Base-by-base conservation (phyloP, 192 early-diverging fungal genomes). In the Umbelopsis isabellina region DNA sequence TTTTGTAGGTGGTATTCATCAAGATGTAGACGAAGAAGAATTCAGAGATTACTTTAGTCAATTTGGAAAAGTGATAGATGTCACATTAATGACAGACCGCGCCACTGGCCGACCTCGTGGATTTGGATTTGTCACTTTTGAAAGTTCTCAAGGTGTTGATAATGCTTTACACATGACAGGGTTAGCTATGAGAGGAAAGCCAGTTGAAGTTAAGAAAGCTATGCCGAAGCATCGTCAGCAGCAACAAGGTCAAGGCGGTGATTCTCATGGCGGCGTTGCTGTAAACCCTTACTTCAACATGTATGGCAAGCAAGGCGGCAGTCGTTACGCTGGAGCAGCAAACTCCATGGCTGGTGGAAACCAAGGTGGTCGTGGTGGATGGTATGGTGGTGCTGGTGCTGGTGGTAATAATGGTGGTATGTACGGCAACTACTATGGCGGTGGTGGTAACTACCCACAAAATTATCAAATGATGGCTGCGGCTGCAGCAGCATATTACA, bases 51-150 rank as follows among this genome's bases (percentile, higher is more conserved):
- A 93, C 77, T 97, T 97, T 80, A 80, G 80, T 47, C 86, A 89
- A 68, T 97, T 94, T 76, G 96, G 96, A 1, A 85, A 79, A 52
- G 91, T 97, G 47, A 77, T 91, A 25, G 95, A 97, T 73, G 91
- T 90, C 53, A 90, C 90, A 7, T 76, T 97, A 45, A 94, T 96
- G 93, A 86, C 86, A 21, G 94, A 96, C 77, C 85, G 88, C n/a
- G 84, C 86, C 66, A 92, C 93, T 1, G 92, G 93, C n/a, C 87
- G 92, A 52, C 90, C 93, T 20, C 92, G 96, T 47, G 95, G 96
- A 8, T 97, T 97, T 83, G 96, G 96, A 12, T 97, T 97, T 83
- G 91, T 97, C 52, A 95, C 93, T 0, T 97, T 96, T 82, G 92
- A 92, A 48, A 86, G 85, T 44, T 84, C 88, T 37, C 70, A 85